Evolutionary conservation across 768 basidiomycete species (phyloP), one percentile per base, ranked within the genome.

Genomic region (Terana coerulea): DNA sequence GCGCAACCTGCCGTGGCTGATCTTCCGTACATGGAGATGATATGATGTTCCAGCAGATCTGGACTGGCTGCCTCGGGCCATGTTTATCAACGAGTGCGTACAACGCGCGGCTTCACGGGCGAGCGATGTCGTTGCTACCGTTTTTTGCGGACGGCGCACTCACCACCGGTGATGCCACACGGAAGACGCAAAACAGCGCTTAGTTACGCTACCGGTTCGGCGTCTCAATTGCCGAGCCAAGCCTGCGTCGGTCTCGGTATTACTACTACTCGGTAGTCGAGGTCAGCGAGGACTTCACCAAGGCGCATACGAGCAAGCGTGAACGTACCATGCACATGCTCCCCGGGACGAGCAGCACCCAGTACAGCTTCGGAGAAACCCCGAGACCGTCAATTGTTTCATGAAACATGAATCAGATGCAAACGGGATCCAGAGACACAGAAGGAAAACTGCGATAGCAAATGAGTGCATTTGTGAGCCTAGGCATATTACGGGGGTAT

Each of bases 401-500:
- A n/a, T n/a, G n/a, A n/a, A n/a, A n/a, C n/a, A n/a, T n/a, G n/a
- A n/a, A n/a, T n/a, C n/a, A n/a, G n/a, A n/a, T n/a, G n/a, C 36
- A 37, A 7, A 37, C 36, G n/a, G 5, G 39, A 21, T 4, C 39
- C 5, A 40, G 17, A 21, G 5, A 24, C 5, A 14, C 39, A 22
- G 19, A 8, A 21, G 17, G 9, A 7, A 40, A 8, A 37, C 7
- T 21, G n/a, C 28, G 21, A 46, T 30, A 31, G 30, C 24, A 22
- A 46, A 19, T 46, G 37, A 3, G 37, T 39, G 37, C 37, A 39
- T 46, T 29, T 29, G n/a, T 40, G 34, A 33, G 10, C 31, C 29
- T n/a, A 21, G 17, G 29, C 34, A 46, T 30, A 46, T 46, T 46
- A 46, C 19, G 31, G 34, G 45, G 45, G 45, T 46, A 46, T 46